Percentiles rank a stretch among this genome's conserved stretches.
These are phyloP conservation scores for Telopea speciosissima DNA, from an alignment of 177 flowering plant genomes.

Conservation along the genomic window DNA sequence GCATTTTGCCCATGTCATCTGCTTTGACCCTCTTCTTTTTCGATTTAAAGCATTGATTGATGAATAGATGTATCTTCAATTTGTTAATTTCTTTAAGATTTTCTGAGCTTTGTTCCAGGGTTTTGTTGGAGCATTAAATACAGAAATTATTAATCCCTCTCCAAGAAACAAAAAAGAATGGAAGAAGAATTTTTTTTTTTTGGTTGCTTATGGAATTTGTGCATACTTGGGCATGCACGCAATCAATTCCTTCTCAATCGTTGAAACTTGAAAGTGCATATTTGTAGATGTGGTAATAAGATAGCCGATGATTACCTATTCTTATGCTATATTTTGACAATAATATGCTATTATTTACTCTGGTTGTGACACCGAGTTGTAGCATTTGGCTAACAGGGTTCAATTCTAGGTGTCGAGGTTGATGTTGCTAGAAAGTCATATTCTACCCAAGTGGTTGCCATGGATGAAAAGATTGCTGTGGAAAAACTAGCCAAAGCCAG, in stretches of 20 bases:
- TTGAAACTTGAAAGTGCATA: too few relatives aligned
- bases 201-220: neutral
- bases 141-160: too few relatives aligned
- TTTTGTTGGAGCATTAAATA: neutral
- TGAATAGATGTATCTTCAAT: too few relatives aligned
- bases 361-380: neutral
- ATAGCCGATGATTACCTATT: neutral
- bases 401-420: constrained; percentile 85
- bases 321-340: neutral
- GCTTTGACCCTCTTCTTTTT: too few relatives aligned
- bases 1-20: too few relatives aligned
- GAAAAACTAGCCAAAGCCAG: constrained; percentile 32
- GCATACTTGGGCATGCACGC: neutral
- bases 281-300: too few relatives aligned
- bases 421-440: constrained; percentile 47
- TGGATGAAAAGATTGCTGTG: constrained; percentile 29
- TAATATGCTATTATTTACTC: neutral
- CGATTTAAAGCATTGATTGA: too few relatives aligned
- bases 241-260: too few relatives aligned
- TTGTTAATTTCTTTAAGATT: too few relatives aligned
- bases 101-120: neutral
- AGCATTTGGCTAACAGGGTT: constrained; percentile 81
- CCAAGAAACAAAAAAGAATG: neutral
- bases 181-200: too few relatives aligned
- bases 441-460: constrained; percentile 33